Base-by-base conservation (phyloP, 2,329 filamentous ascomycete species). In the Colletotrichum graminicola region DNA sequence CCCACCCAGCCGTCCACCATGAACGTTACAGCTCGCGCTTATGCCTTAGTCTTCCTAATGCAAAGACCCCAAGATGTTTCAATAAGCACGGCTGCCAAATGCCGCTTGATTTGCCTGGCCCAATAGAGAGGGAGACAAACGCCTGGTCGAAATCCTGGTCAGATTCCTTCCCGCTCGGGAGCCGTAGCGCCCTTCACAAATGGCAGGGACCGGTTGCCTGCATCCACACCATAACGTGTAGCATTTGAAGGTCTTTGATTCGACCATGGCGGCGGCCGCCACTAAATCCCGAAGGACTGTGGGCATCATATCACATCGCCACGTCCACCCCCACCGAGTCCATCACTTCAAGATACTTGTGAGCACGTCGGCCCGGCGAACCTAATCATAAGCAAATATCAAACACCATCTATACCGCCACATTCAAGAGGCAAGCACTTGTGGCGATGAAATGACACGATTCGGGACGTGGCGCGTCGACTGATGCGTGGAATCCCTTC, bases 241-340 rank as follows among this genome's bases (percentile, higher is more conserved):
- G 67, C 16, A 51, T 12, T 51, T 26, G 16, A 51, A 56, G 49
- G 66, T 65, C 55, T n/a, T 47, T 72, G 47, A 69, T 72, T 70
- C 41, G 60, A 55, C 55, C 43, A 29, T 70, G 69, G 14, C 52
- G 69, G 14, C 52, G n/a, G 59, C 51, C 57, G 64, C 45, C 64
- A 23, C 45, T 54, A 18, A 39, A 54, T 12, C 51, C 21, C 59
- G 57, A 41, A 62, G 34, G 56, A 54, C 34, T 45, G 43, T 59
- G 26, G 57, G 51, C 64, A 71, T 45, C 34, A 39, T 29, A 60
- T 60, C 56, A 41, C 39, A 60, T 45, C 8, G 26, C 32, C 49
- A 32, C n/a, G n/a, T n/a, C 47, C 47, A 7, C 11, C 21, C 21
- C 11, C 52, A 36, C 32, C 21, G 23, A 49, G 43, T 5, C 8